Percentiles rank a stretch among this genome's conserved stretches.
Conservation (phyloP, 164 flowering plant species). For the Annona cherimola region DNA sequence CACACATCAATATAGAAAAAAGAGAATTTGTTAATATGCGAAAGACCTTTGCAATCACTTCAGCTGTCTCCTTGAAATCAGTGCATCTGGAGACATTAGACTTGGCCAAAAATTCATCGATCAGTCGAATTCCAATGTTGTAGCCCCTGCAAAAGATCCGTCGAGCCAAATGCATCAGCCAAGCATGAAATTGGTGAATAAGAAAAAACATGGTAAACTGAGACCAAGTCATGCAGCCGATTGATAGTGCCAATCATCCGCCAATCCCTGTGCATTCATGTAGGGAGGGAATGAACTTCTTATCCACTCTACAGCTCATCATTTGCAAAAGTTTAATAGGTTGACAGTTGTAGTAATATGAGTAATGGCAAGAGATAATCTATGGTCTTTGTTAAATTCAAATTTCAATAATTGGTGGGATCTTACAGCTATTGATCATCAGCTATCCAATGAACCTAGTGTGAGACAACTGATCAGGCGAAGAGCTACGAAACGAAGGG, state of each 20-base stretch:
- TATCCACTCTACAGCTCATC: no score
- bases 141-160: conserved; percentile 69
- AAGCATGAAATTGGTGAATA: background rate
- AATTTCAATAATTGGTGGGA: background rate
- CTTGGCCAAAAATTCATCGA: conserved; percentile 95
- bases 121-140: conserved; percentile 84
- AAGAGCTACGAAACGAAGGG: background rate
- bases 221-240: no score
- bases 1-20: background rate
- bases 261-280: no score
- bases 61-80: conserved; percentile 95
- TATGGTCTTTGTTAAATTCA: no score
- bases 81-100: conserved; percentile 85
- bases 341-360: no score
- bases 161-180: conserved; percentile 1
- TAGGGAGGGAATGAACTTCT: no score
- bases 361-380: no score
- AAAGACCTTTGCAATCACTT: conserved; percentile 87
- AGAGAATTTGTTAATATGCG: background rate
- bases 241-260: no score
- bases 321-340: no score
- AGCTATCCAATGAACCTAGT: background rate
- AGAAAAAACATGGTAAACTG: background rate
- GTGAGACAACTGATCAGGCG: background rate
- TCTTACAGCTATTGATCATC: background rate